Conservation (phyloP, 225 moss, liverwort and hornwort genomes). For the Pseudisothecium myosuroides region DNA sequence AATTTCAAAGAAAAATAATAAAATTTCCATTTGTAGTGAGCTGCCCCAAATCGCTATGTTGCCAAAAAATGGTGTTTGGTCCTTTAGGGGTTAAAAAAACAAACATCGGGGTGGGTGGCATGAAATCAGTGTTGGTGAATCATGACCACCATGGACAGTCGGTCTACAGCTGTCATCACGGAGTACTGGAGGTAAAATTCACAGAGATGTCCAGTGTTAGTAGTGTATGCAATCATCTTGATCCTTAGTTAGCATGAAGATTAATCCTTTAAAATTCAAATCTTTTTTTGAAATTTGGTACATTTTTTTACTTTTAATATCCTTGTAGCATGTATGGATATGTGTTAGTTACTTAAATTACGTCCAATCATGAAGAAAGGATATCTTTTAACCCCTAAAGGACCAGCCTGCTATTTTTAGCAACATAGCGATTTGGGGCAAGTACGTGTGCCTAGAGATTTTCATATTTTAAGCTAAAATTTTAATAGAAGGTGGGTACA, state of each 20-base stretch:
- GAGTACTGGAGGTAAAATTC: not conserved
- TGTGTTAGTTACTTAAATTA: not conserved
- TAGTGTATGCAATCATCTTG: not conserved
- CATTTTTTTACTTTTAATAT: not conserved
- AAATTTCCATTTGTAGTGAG: too few species aligned
- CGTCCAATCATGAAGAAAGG: not conserved
- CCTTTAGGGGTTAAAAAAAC: too few species aligned
- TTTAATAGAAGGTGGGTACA: too few species aligned
- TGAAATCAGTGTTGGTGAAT: not conserved
- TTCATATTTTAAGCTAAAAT: too few species aligned
- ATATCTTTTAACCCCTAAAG: too few species aligned
- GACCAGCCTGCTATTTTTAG: too few species aligned
- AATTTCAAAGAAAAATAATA: too few species aligned
- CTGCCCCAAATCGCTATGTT: too few species aligned
- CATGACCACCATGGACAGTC: not conserved
- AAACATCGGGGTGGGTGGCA: rapidly evolving
- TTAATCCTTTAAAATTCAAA: not conserved
- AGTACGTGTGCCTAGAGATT: too few species aligned
- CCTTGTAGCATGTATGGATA: not conserved
- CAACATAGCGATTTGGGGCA: too few species aligned
- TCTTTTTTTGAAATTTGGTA: not conserved
- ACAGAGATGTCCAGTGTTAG: not conserved
- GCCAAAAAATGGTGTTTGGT: too few species aligned
- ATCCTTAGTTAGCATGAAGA: not conserved
- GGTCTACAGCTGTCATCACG: not conserved